Base-by-base conservation (phyloP, 768 basidiomycete genomes). In the Boletus patriciae region DNA sequence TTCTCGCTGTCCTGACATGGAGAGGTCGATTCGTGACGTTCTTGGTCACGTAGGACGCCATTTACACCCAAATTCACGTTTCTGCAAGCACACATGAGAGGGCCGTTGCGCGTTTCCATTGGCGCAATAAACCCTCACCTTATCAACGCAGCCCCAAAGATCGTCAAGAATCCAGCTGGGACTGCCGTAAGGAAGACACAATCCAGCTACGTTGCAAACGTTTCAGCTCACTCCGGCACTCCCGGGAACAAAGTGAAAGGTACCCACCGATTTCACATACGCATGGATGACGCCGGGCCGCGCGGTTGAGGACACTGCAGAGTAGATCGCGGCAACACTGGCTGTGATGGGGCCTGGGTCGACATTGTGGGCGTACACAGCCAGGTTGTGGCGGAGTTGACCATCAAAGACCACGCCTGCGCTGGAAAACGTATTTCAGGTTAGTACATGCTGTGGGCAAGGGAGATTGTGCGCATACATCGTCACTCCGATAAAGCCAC, bases 101-200 rank as follows among this genome's bases (percentile, higher is more conserved):
- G 11, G 12, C 37, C 15, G 25, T 6, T 7, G 18, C 12, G n/a
- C 16, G 16, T 18, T 27, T 52, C 31, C 11, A 33, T 41, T 19
- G 15, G 18, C 16, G 5, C n/a, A 16, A 11, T 7, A 44, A 13
- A 41, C 27, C 1, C 56, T 50, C 31, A 61, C 59, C 37, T 46
- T 42, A 62, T 58, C n/a, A 61, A 18, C 8, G 40, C 34, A 15
- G 59, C 55, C 2, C 62, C 59, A 11, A 52, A 1, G n/a, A 61
- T 52, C 3, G 59, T 55, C 46, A 62, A 34, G 23, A 45, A 23
- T 15, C 55, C 62, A 9, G 59, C 52, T 4, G 62, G 59, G 3
- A 60, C 59, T 1, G 52, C 51, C 33, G 53, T 55, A 23, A 62
- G 21, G 38, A 61, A 61, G 19, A 62, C 59, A 19, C 50, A 61